phyloP scores from a whole-genome alignment of 176 grass and related monocot genomes.

The Sorghum bicolor region DNA sequence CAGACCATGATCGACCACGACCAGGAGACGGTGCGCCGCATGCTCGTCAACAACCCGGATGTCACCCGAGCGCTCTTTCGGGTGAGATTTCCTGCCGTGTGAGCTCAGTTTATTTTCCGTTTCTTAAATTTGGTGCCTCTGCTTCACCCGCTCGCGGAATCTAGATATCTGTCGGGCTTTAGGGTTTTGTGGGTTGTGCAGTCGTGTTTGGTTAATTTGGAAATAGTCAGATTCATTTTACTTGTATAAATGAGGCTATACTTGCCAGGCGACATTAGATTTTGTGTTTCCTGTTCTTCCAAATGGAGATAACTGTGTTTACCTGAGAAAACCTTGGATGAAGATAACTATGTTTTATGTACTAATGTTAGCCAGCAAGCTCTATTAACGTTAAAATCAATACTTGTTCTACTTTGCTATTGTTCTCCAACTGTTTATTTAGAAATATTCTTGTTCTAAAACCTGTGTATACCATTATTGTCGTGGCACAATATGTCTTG shows the following conservation, averaged over 20 bases:
- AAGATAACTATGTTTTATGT: not conserved
- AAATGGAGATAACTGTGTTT: not conserved
- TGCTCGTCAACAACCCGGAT: conserved; percentile 85
- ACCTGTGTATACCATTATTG: not conserved
- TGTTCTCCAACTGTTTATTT: conserved; percentile 18
- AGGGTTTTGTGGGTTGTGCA: not conserved
- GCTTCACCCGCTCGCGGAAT: not conserved
- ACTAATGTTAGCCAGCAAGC: not conserved
- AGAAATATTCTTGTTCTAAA: not conserved
- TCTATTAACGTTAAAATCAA: not conserved
- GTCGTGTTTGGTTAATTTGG: not conserved
- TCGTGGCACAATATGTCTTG: not conserved
- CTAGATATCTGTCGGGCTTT: not conserved
- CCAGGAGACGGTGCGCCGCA: conserved; percentile 76
- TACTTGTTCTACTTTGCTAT: not conserved
- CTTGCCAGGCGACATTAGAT: not conserved
- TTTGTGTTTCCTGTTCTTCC: not conserved
- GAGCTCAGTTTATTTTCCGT: not conserved
- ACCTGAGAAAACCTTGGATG: not conserved
- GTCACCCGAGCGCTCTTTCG: conserved; percentile 86
- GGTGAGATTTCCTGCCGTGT: conserved; percentile 35
- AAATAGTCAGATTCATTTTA: not conserved
- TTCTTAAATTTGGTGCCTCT: not conserved
- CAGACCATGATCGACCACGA: conserved; percentile 78
- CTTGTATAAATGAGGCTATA: not conserved